Evolutionary conservation across 2,329 filamentous ascomycete genomes (phyloP), one percentile per base, ranked within the genome.

Genomic region (Biscogniauxia sp.): DNA sequence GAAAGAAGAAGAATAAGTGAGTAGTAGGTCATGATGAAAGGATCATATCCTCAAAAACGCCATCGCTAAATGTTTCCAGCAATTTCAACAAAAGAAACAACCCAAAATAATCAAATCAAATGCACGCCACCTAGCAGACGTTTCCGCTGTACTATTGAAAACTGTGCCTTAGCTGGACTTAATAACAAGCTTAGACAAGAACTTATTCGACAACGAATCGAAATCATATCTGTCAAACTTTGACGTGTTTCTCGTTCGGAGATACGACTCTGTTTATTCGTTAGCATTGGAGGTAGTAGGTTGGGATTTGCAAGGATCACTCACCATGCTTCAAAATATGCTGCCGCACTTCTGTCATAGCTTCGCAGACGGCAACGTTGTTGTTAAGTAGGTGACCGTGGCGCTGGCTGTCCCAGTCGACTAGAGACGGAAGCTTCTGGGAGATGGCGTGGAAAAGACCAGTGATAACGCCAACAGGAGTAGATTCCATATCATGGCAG

Each of bases 391-490:
- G 80, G 69, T 96, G 90, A 68, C 95, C 92, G 74, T 98, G 94
- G 78, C 95, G 92, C 73, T 86, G 82, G 13, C 92, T 95, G 73
- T 97, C 93, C 94, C 94, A 98, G 74, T 98, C 94, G 67, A 89
- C 89, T 74, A 98, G 93, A 20, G 92, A 85, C 4, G 94, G 94
- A 51, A 97, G 85, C 80, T 98, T 97, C 79, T 97, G 94, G 1
- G 93, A 97, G 74, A 98, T 98, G 77, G 94, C 94, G 70, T 96
- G 93, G 87, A 98, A 98, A 28, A 98, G 85, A 53, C 94, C 94
- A 66, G 97, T 93, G 71, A 98, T 96, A 70, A 98, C 94, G 70
- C 94, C 94, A 51, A 98, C 93, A 0, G 94, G 94, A 7, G 91
- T 96, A 9, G 90, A 91, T 80, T 98, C 94, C 94, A 98, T 98